phyloP scores from a whole-genome alignment of 306 rosid genomes.

The Hippophae rhamnoides region DNA sequence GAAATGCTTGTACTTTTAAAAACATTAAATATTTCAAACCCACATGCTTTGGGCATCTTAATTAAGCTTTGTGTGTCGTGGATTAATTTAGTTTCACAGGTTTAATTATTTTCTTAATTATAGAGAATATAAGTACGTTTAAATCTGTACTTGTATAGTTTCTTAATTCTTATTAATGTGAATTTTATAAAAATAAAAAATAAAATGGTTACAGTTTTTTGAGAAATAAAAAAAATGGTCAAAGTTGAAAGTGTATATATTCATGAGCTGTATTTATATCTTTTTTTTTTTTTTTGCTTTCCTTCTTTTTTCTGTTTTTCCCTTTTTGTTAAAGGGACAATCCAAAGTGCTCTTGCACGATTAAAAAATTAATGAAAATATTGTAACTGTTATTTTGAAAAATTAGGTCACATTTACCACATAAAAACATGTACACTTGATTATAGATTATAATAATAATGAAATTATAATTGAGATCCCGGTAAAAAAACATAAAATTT shows the following conservation, averaged over 20 bases:
- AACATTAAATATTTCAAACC: constrained; percentile 14
- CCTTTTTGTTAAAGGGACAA: neutral
- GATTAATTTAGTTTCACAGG: constrained; percentile 11
- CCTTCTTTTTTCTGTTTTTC: neutral
- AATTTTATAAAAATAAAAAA: neutral
- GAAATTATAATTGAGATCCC: too few species aligned
- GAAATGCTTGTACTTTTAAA: constrained; percentile 17
- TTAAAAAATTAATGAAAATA: too few species aligned
- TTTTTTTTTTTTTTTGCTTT: neutral
- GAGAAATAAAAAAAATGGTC: constrained; percentile 36
- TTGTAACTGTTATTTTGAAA: too few species aligned
- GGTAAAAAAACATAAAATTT: too few species aligned
- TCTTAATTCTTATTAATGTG: neutral
- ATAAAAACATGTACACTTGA: too few species aligned
- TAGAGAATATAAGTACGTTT: constrained; percentile 16
- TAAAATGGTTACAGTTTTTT: constrained; percentile 3
- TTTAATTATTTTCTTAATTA: constrained; percentile 15
- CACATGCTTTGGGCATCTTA: constrained; percentile 50
- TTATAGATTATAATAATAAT: too few species aligned
- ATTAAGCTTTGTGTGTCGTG: constrained; percentile 12
- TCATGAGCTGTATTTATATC: neutral
- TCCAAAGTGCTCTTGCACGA: neutral
- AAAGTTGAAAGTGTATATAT: constrained; percentile 22
- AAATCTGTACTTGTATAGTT: constrained; percentile 19
- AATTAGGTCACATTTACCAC: too few species aligned